phyloP scores from a whole-genome alignment of 1,284 basidiomycete species.

The Irpex sp. region DNA sequence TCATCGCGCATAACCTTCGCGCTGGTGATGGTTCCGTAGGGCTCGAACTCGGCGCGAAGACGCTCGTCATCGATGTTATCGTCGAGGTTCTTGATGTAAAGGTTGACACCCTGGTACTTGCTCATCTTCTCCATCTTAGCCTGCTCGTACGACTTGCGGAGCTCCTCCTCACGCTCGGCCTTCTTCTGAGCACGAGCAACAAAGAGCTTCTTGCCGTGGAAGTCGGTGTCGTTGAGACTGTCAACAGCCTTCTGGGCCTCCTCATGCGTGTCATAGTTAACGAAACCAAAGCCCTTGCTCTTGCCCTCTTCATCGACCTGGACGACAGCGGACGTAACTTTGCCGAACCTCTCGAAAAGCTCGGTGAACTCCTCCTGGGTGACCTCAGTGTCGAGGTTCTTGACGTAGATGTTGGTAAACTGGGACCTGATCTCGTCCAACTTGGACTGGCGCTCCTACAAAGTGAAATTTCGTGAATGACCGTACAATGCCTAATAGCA shows the following conservation, averaged over 20 bases:
- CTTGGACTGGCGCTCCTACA: constrained; percentile 92
- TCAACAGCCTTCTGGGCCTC: constrained; percentile 92
- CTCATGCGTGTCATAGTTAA: constrained; percentile 94
- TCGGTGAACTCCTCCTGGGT: constrained; percentile 86
- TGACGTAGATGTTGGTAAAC: constrained; percentile 98
- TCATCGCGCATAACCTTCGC: constrained; percentile 99
- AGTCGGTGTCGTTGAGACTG: constrained; percentile 83
- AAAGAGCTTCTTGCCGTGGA: constrained; percentile 89
- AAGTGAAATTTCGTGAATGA: not conserved
- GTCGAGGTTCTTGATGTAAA: constrained; percentile 98
- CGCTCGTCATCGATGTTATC: constrained; percentile 96
- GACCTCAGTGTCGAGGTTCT: constrained; percentile 90
- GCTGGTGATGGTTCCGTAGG: constrained; percentile 96
- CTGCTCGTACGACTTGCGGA: constrained; percentile 92
- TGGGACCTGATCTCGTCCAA: constrained; percentile 96
- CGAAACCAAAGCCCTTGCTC: constrained; percentile 97
- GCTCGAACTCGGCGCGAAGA: constrained; percentile 92
- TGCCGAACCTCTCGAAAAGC: constrained; percentile 81
- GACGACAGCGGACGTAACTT: constrained; percentile 87
- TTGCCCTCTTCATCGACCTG: constrained; percentile 84
- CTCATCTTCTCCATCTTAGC: constrained; percentile 96
- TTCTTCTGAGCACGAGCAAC: constrained; percentile 99
- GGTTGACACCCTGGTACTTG: constrained; percentile 99
- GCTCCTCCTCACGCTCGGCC: constrained; percentile 96
- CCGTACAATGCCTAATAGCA: not conserved